Evolutionary conservation across 2,329 filamentous ascomycete genomes (phyloP).

Genomic region (Pestalotiopsis sp.): DNA sequence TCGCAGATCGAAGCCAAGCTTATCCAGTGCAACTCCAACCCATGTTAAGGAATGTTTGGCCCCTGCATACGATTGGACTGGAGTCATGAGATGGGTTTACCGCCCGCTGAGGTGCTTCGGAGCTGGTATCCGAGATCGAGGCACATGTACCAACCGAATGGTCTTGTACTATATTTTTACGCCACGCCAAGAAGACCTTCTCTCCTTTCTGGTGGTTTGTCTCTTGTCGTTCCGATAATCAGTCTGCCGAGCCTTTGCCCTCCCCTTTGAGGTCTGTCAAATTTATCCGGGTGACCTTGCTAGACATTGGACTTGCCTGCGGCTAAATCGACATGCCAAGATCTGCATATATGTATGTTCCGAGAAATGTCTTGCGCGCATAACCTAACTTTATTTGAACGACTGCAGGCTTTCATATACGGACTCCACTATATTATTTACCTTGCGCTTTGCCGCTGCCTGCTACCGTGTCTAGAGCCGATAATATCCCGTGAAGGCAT

Average conservation of each 20-base stretch:
- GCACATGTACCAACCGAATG: neutral
- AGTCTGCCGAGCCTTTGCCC: neutral
- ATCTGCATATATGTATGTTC: neutral
- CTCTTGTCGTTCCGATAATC: neutral
- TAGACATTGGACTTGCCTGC: constrained; percentile 18
- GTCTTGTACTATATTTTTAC: neutral
- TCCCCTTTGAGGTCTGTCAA: constrained; percentile 4
- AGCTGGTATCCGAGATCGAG: neutral
- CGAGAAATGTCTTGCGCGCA: neutral
- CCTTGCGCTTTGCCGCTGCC: constrained; percentile 11
- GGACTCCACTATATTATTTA: constrained; percentile 13
- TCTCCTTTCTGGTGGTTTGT: neutral
- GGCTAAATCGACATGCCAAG: constrained; percentile 26
- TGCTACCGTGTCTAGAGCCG: neutral
- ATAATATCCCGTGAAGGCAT: neutral
- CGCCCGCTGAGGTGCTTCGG: neutral
- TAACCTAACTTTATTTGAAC: constrained; percentile 23
- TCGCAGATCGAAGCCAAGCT: neutral
- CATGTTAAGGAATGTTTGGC: neutral
- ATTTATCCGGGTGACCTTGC: constrained; percentile 21
- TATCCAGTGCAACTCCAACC: neutral
- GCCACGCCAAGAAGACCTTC: neutral
- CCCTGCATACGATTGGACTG: neutral
- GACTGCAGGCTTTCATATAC: constrained; percentile 13
- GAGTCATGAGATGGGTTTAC: neutral